A percentile compares a stretch with the other conserved stretches of the same genome.
These are phyloP conservation scores for Wickerhamiella sergipiensis DNA, from an alignment of 805 yeast species.

Conservation along the genomic window DNA sequence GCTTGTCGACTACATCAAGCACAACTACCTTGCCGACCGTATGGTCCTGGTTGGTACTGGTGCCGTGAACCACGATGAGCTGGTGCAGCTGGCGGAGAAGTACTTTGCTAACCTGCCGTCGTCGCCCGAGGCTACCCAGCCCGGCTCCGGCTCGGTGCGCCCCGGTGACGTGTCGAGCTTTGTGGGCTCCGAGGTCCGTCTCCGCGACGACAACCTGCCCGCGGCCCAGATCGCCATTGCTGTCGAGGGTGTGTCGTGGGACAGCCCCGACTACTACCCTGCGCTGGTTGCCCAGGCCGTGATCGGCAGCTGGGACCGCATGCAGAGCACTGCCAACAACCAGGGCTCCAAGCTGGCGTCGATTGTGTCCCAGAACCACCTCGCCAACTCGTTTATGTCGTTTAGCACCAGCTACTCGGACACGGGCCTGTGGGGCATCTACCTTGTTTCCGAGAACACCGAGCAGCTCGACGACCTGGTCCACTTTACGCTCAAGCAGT, in stretches of 20 bases:
- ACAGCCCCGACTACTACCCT: conserved; percentile 85
- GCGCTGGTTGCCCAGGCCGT: conserved; percentile 94
- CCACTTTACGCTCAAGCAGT: conserved; percentile 68
- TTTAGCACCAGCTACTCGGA: conserved; percentile 95
- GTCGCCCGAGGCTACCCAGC: conserved; percentile 39
- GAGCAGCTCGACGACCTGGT: conserved; percentile 53
- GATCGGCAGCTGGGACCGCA: conserved; percentile 95
- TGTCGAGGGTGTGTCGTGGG: conserved; percentile 98
- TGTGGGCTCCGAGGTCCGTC: conserved; percentile 72
- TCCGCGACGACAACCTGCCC: conserved; percentile 72
- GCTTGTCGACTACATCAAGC: conserved; percentile 61
- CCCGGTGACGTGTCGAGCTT: conserved; percentile 60
- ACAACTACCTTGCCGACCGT: conserved; percentile 88
- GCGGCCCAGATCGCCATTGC: conserved; percentile 86
- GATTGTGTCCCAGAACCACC: conserved; percentile 43
- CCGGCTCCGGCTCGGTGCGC: conserved; percentile 55
- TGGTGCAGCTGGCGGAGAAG: conserved; percentile 62
- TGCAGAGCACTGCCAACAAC: conserved; percentile 69
- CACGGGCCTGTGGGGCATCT: conserved; percentile 96
- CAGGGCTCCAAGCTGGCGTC: conserved; percentile 74
- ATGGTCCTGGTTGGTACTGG: conserved; percentile 98
- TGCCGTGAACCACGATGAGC: conserved; percentile 73
- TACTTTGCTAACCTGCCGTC: conserved; percentile 43
- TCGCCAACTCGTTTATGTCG: conserved; percentile 92
- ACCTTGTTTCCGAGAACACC: conserved; percentile 69